Percentiles rank a stretch among this genome's conserved stretches.
These are phyloP conservation scores for Monosporascus cannonballus DNA, from an alignment of 2,329 filamentous ascomycete genomes.

Conservation along the genomic window DNA sequence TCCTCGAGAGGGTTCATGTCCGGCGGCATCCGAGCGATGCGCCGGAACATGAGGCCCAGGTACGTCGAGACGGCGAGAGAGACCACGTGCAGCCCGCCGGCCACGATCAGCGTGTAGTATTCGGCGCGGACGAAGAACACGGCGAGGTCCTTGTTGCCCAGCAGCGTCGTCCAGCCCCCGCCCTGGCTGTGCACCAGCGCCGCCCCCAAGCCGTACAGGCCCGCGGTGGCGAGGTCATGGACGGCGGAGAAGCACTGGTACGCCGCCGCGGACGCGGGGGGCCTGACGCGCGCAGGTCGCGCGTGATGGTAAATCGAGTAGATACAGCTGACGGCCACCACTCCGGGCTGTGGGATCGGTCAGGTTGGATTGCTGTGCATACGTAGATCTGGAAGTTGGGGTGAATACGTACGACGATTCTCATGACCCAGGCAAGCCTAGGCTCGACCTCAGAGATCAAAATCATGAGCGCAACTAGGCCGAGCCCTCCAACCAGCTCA, in stretches of 20 bases:
- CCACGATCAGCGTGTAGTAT: slow-evolving; percentile 60
- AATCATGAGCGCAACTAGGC: slow-evolving; percentile 69
- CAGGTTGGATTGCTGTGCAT: slow-evolving; percentile 9
- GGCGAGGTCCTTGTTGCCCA: slow-evolving; percentile 49
- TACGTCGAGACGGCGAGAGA: slow-evolving; percentile 68
- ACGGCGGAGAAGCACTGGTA: slow-evolving; percentile 82
- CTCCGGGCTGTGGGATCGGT: slow-evolving; percentile 55
- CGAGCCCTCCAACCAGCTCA: slow-evolving; percentile 63
- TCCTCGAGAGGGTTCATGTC: slow-evolving; percentile 94
- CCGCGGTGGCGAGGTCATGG: slow-evolving; percentile 55
- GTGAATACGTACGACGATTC: slow-evolving; percentile 59
- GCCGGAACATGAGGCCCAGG: slow-evolving; percentile 71
- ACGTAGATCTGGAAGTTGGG: not conserved
- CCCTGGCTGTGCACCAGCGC: slow-evolving; percentile 39
- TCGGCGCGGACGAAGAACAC: slow-evolving; percentile 58
- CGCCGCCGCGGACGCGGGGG: slow-evolving; percentile 74
- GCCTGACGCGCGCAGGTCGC: slow-evolving; percentile 62
- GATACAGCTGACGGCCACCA: slow-evolving; percentile 62
- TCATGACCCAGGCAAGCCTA: slow-evolving; percentile 67
- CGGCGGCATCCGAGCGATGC: slow-evolving; percentile 75
- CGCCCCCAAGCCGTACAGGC: slow-evolving; percentile 51
- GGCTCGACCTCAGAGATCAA: slow-evolving; percentile 63
- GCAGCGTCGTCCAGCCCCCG: slow-evolving; percentile 60
- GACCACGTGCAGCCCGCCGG: slow-evolving; percentile 62
- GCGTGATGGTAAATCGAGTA: slow-evolving; percentile 81